These are phyloP conservation scores for Rhizopus arrhizus DNA, from an alignment of 371 early-diverging fungal species.

Conservation along the genomic window DNA sequence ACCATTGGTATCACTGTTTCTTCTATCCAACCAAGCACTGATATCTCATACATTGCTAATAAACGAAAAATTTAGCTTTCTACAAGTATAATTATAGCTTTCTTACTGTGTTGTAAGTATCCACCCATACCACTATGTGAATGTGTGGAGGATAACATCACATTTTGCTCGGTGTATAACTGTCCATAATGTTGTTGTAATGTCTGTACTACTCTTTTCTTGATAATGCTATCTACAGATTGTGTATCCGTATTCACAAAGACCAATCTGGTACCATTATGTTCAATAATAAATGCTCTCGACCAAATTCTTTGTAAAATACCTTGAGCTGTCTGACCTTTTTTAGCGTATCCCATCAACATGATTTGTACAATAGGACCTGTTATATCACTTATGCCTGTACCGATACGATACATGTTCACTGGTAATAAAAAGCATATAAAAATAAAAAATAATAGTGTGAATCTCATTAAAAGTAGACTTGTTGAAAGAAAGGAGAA, in stretches of 20 bases:
- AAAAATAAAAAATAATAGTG: not conserved
- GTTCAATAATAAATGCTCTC: conserved; percentile 53
- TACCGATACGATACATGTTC: conserved; percentile 34
- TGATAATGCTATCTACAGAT: conserved; percentile 42
- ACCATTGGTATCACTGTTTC: conserved; percentile 56
- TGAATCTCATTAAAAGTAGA: too few species aligned
- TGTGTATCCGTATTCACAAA: conserved; percentile 61
- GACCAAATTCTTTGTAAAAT: conserved; percentile 58
- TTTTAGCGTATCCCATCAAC: conserved; percentile 62
- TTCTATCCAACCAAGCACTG: conserved; percentile 46
- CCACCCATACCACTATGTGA: conserved; percentile 61
- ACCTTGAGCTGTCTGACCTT: conserved; percentile 56
- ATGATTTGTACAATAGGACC: conserved; percentile 47
- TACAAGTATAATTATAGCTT: too few species aligned
- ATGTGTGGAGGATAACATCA: conserved; percentile 69
- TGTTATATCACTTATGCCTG: conserved; percentile 52
- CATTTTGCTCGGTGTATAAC: conserved; percentile 49
- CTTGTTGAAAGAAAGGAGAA: not conserved
- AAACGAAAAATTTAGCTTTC: not conserved
- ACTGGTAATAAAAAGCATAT: not conserved
- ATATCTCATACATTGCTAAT: conserved; percentile 41
- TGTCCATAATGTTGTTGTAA: conserved; percentile 30
- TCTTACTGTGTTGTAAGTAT: conserved; percentile 50
- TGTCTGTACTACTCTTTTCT: conserved; percentile 36
- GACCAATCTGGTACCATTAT: conserved; percentile 41